Base-by-base conservation (phyloP, 106 monocot species). In the Vanilla planifolia region DNA sequence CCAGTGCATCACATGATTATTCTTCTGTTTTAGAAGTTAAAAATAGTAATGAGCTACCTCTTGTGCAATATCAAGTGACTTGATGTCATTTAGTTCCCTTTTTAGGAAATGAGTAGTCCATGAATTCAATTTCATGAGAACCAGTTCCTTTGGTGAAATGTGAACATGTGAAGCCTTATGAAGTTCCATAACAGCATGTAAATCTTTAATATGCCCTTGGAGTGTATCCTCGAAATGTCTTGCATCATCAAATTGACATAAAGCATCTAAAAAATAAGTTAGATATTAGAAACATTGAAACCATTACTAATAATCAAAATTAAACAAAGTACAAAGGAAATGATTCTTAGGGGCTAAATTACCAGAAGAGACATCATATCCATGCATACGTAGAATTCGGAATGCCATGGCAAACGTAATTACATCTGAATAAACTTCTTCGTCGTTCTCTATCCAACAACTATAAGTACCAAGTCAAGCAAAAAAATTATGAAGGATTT, bases 331-430 rank as follows among this genome's bases (percentile, higher is more conserved):
- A 25, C 51, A 43, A 19, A 3, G 17, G 20, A 25, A 46, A 46
- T 47, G 29, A 9, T n/a, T 66, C 23, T 27, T 26, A 50, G 6
- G 5, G 5, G 30, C 53, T 8, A 65, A 65, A 51, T 14, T 72
- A 89, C 96, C 81, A 65, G 91, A 77, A 63, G 87, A 85, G 21
- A 98, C 25, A 29, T 72, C 72, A 73, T 88, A 98, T 65, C 91
- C 96, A 66, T 98, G 67, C 77, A 88, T 74, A 51, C 87, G 74
- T 33, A 98, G 53, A 77, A 88, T 62, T 33, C 96, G 79, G 75
- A 98, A 98, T 58, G 96, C 85, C 74, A 98, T 57, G 48, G 87
- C 84, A 73, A 68, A 71, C 16, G 84, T 85, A 11, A 70, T 32
- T 61, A 77, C 34, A 23, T 85, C 79, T 61, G 67, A 79, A 51